These are phyloP conservation scores for Pyricularia sp. DNA, from an alignment of 2,329 filamentous ascomycete genomes.

Conservation along the genomic window DNA sequence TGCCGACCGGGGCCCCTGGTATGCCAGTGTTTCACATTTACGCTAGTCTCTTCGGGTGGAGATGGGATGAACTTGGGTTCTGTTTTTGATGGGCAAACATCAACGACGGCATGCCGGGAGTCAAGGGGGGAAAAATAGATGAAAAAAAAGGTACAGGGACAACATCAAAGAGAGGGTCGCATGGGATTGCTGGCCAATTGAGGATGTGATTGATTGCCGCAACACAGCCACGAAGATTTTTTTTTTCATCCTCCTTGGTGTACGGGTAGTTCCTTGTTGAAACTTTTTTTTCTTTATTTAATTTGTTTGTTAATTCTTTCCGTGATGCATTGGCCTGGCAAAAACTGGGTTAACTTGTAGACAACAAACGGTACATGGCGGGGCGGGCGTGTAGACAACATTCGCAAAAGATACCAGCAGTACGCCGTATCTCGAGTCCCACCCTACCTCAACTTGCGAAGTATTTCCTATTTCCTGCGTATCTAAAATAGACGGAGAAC, in stretches of 20 bases:
- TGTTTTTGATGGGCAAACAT: background rate
- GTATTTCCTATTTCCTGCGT: too few relatives aligned
- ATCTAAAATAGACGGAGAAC: background rate
- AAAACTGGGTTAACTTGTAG: too few relatives aligned
- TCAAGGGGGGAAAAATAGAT: background rate
- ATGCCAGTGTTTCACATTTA: constrained; percentile 2
- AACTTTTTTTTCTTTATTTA: background rate
- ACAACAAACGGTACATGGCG: background rate
- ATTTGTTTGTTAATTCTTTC: background rate
- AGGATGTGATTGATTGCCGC: too few relatives aligned
- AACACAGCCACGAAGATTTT: background rate
- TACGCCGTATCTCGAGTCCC: too few relatives aligned
- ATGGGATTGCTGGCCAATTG: background rate
- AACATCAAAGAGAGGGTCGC: background rate
- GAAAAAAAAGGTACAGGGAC: background rate
- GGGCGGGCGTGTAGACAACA: background rate
- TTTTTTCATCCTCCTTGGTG: background rate
- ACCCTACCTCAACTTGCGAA: too few relatives aligned
- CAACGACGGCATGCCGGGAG: background rate
- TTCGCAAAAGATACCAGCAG: background rate
- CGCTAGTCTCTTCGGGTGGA: background rate
- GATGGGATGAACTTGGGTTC: background rate
- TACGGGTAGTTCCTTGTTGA: background rate
- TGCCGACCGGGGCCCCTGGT: constrained; percentile 1
- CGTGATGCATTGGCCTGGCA: too few relatives aligned